A percentile compares a stretch with the other conserved stretches of the same genome.
These are phyloP conservation scores for Amborella trichopoda DNA, from an alignment of 164 flowering plant genomes.

Conservation along the genomic window DNA sequence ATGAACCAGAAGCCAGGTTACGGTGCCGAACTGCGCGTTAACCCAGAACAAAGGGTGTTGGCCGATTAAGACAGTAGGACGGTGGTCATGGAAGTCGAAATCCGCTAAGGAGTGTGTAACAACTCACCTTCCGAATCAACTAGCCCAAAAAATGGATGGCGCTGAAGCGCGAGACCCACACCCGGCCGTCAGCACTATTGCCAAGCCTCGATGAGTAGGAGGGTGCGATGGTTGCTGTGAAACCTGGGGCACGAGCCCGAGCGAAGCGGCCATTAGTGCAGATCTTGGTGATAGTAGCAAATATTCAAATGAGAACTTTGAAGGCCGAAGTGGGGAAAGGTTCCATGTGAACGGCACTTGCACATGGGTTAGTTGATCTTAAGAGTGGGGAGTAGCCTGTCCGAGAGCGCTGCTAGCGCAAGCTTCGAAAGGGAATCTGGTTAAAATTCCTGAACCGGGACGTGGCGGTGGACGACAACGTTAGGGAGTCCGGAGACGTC, in stretches of 20 bases:
- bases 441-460: too few relatives aligned
- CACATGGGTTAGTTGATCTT: constrained; percentile 6
- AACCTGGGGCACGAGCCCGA: background rate
- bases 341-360: constrained; percentile 6
- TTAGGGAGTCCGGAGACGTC: too few relatives aligned
- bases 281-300: constrained; percentile 9
- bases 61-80: constrained; percentile 2
- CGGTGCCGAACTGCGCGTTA: constrained; percentile 24
- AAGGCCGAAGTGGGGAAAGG: constrained; percentile 6
- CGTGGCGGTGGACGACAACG: too few relatives aligned
- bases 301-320: constrained; percentile 7
- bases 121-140: too few relatives aligned
- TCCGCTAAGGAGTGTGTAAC: too few relatives aligned
- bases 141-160: constrained; percentile 31
- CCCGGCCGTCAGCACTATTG: constrained; percentile 8
- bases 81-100: constrained; percentile 1
- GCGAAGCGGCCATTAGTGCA: background rate
- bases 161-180: constrained; percentile 22
- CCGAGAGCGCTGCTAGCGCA: too few relatives aligned
- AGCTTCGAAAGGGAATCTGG: background rate
- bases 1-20: constrained; percentile 4
- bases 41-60: constrained; percentile 17
- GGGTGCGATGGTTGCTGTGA: background rate
- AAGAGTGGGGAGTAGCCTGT: background rate
- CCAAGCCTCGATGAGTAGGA: too few relatives aligned